phyloP scores from a whole-genome alignment of 495 filamentous ascomycete genomes.

The Penicillium psychrofluorescens region DNA sequence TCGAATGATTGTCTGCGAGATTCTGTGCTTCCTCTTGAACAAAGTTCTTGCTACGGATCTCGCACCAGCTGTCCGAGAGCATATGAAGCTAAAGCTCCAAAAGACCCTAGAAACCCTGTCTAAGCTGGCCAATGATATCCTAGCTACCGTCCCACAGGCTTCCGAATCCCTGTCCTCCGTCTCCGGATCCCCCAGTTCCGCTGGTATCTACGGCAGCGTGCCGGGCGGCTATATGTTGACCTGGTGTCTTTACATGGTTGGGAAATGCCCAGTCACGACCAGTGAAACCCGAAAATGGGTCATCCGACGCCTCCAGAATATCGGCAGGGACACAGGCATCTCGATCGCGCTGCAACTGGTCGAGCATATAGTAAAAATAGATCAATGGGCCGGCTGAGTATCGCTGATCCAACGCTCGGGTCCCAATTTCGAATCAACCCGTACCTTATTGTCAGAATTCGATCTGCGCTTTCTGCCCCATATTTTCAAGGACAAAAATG shows the following conservation, averaged over 20 bases:
- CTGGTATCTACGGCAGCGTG: conserved; percentile 11
- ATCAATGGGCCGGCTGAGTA: conserved; percentile 1
- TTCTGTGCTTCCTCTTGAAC: conserved; percentile 11
- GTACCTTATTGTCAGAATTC: too few species aligned
- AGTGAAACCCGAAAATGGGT: conserved; percentile 22
- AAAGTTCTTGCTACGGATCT: conserved; percentile 8
- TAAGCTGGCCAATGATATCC: conserved; percentile 30
- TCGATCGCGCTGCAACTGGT: conserved; percentile 13
- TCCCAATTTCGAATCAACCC: too few species aligned
- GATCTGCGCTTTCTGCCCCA: too few species aligned
- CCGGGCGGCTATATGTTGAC: conserved; percentile 25
- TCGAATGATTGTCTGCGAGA: conserved; percentile 16
- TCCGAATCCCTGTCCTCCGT: conserved; percentile 11
- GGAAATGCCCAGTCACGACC: conserved; percentile 12
- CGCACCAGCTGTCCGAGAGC: not conserved
- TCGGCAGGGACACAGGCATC: conserved; percentile 14
- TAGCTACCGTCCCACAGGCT: conserved; percentile 39
- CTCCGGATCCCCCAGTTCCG: not conserved
- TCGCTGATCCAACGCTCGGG: too few species aligned
- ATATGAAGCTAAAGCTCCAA: conserved; percentile 13
- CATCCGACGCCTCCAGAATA: conserved; percentile 14
- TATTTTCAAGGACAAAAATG: too few species aligned
- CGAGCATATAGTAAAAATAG: conserved; percentile 6
- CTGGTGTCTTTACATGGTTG: conserved; percentile 30
- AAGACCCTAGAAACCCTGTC: conserved; percentile 22